Percentiles rank a stretch among this genome's conserved stretches.
Evolutionary conservation across 352 stramenopile genomes (phyloP).

Genomic region (Detonula confervacea): DNA sequence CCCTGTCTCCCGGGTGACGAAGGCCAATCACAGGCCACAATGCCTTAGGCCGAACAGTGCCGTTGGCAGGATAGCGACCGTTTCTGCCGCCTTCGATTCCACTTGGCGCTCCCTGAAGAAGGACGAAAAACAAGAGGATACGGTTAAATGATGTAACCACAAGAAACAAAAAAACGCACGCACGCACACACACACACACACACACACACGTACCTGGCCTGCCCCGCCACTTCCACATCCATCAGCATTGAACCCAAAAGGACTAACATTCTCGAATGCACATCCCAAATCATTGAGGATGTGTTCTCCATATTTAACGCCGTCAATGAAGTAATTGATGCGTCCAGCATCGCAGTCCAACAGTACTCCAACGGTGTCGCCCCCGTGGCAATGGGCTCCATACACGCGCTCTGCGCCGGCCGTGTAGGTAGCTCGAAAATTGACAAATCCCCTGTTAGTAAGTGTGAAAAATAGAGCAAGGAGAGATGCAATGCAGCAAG

Average conservation of each 20-base stretch:
- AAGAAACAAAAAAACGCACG: no score
- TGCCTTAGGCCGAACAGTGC: constrained; percentile 83
- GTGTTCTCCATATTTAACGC: constrained; percentile 98
- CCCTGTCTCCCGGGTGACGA: constrained; percentile 92
- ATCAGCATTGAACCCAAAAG: constrained; percentile 86
- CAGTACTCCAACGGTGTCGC: constrained; percentile 98
- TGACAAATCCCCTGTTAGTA: constrained; percentile 94
- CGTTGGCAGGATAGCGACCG: constrained; percentile 78
- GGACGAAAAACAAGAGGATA: constrained; percentile 19
- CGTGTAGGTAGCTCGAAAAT: constrained; percentile 93
- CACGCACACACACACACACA: no score
- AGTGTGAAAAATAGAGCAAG: no score
- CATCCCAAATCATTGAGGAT: constrained; percentile 97
- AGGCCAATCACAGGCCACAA: constrained; percentile 97
- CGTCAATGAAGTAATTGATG: constrained; percentile 98
- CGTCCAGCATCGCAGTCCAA: constrained; percentile 98
- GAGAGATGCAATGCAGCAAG: no score
- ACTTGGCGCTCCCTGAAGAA: constrained; percentile 76
- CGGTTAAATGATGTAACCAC: no score
- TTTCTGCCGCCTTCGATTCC: constrained; percentile 70
- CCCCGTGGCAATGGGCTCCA: constrained; percentile 88
- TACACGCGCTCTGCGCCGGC: constrained; percentile 88
- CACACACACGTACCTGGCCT: constrained; percentile 57
- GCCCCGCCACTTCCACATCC: constrained; percentile 83
- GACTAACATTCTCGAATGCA: constrained; percentile 93